phyloP scores from a whole-genome alignment of 2,329 filamentous ascomycete species.

The Penicillium capsulatum region DNA sequence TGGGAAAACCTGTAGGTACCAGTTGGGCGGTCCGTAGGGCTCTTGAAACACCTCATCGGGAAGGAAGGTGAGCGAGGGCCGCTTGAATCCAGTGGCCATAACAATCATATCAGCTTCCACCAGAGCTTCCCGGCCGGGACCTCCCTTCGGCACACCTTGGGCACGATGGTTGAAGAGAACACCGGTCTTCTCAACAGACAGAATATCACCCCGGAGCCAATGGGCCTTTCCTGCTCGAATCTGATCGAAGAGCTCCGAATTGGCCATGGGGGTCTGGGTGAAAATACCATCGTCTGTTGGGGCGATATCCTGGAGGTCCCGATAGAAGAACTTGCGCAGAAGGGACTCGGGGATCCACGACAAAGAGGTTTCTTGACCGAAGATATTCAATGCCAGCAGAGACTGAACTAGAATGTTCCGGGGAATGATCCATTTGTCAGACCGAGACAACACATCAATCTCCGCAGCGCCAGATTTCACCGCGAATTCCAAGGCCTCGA shows the following conservation, averaged over 20 bases:
- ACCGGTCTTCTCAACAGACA: conserved; percentile 59
- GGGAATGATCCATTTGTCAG: conserved; percentile 84
- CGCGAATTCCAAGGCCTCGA: conserved; percentile 79
- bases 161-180: conserved; percentile 68
- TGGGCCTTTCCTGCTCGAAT: conserved; percentile 67
- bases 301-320: conserved; percentile 69
- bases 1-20: conserved; percentile 85
- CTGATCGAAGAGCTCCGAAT: conserved; percentile 72
- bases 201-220: conserved; percentile 78
- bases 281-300: conserved; percentile 67
- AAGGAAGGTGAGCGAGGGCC: conserved; percentile 69
- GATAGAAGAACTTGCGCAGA: conserved; percentile 74
- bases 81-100: conserved; percentile 76
- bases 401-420: conserved; percentile 71
- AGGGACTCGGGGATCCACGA: conserved; percentile 75
- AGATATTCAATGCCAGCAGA: conserved; percentile 71
- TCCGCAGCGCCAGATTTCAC: conserved; percentile 62
- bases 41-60: conserved; percentile 65
- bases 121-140: conserved; percentile 62
- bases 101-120: conserved; percentile 73
- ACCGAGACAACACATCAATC: conserved; percentile 68
- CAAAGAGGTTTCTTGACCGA: conserved; percentile 69
- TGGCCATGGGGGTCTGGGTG: conserved; percentile 80
- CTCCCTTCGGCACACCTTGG: conserved; percentile 70
- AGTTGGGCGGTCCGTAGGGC: conserved; percentile 74